These are phyloP conservation scores for Trichosanthes cucumerina DNA, from an alignment of 306 rosid genomes.

Conservation along the genomic window DNA sequence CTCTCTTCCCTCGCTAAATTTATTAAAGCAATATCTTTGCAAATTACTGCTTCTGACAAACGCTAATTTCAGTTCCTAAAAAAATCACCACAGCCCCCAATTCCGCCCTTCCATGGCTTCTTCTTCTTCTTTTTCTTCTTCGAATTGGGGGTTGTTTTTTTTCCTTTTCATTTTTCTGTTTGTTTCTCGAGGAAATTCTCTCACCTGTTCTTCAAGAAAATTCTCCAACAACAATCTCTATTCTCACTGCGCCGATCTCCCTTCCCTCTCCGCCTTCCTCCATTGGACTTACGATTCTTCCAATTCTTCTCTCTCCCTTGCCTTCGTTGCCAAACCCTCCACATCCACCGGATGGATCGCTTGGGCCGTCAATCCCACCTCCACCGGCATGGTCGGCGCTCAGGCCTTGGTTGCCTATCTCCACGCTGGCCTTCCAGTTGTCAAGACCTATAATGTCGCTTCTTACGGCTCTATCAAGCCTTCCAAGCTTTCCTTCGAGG, in stretches of 20 bases:
- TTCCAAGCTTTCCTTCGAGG: constrained; percentile 17
- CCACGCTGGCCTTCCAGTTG: not conserved
- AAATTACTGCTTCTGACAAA: not conserved
- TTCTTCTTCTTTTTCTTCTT: not conserved
- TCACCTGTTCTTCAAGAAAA: constrained; percentile 31
- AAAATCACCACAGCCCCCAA: not conserved
- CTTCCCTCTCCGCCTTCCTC: constrained; percentile 32
- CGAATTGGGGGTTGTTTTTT: constrained; percentile 5
- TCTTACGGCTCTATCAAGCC: not conserved
- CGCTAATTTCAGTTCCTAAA: not conserved
- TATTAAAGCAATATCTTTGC: not conserved
- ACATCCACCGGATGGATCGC: constrained; percentile 41
- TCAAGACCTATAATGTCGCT: constrained; percentile 29
- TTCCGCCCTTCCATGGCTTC: constrained; percentile 23
- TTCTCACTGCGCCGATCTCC: constrained; percentile 47
- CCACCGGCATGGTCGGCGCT: constrained; percentile 39
- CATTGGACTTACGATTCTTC: constrained; percentile 46
- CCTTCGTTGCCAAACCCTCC: constrained; percentile 33
- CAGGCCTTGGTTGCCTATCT: constrained; percentile 43
- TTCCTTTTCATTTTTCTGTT: not conserved
- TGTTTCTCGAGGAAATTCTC: constrained; percentile 25
- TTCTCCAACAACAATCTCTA: constrained; percentile 23
- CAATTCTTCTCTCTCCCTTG: constrained; percentile 52
- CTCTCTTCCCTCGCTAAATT: not conserved
- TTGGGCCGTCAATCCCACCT: constrained; percentile 65